A percentile compares a stretch with the other conserved stretches of the same genome.
Conservation (phyloP, 169 alveolate species). For the Eimeria necatrix region DNA sequence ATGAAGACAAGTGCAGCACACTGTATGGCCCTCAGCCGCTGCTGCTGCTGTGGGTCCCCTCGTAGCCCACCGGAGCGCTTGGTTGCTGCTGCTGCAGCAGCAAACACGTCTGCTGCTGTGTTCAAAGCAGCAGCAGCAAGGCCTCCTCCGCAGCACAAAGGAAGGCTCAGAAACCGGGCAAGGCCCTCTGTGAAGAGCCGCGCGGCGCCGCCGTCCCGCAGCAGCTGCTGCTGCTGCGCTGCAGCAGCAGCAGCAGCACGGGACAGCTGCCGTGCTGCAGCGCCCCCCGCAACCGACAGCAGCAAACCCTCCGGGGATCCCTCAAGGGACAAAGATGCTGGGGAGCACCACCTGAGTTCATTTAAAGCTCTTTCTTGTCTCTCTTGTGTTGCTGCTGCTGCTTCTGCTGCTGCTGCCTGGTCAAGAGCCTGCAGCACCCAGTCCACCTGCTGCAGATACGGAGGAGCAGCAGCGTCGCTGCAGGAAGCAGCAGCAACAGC, state of each 20-base stretch:
- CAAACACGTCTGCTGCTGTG: slow-evolving; percentile 37
- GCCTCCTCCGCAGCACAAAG: slow-evolving; percentile 14
- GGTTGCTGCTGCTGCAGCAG: background rate
- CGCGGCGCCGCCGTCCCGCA: background rate
- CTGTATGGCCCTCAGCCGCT: slow-evolving; percentile 41
- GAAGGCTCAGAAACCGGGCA: slow-evolving; percentile 16
- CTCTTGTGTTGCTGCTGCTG: slow-evolving; percentile 15
- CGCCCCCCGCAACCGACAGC: no score
- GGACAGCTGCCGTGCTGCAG: background rate
- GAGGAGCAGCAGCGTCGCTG: slow-evolving; percentile 54
- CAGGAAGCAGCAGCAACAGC: slow-evolving; percentile 63
- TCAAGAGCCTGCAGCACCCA: background rate
- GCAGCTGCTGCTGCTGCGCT: slow-evolving; percentile 55
- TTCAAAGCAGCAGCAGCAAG: slow-evolving; percentile 12
- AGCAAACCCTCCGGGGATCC: no score
- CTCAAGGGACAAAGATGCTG: no score
- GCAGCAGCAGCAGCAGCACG: slow-evolving; percentile 46
- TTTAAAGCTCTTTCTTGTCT: background rate
- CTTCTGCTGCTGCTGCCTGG: background rate
- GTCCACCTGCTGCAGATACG: slow-evolving; percentile 26
- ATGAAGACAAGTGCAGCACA: slow-evolving; percentile 43
- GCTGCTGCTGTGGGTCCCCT: slow-evolving; percentile 48
- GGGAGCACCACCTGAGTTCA: background rate
- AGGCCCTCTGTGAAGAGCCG: slow-evolving; percentile 14
- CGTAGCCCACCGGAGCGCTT: background rate